Percentiles rank a stretch among this genome's conserved stretches.
Conservation (phyloP, 306 rosid genomes). For the Castanea mollissima region DNA sequence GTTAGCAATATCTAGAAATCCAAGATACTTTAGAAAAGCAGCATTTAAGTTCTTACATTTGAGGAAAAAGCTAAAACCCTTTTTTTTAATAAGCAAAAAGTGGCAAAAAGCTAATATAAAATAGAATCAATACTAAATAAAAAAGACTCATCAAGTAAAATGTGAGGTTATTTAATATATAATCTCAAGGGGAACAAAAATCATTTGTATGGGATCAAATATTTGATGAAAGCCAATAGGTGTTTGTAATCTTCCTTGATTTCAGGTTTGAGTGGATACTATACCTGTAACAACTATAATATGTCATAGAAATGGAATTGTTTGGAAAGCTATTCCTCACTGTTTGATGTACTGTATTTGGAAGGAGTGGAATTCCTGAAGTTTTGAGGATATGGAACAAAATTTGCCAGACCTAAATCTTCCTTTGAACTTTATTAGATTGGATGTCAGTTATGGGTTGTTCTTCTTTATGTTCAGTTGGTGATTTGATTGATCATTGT, state of each 20-base stretch:
- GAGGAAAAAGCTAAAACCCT: not conserved
- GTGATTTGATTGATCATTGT: too few relatives aligned
- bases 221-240: not conserved
- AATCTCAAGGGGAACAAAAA: not conserved
- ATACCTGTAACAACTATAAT: not conserved
- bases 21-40: not conserved
- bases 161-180: not conserved
- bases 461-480: too few relatives aligned
- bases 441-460: too few relatives aligned
- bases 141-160: not conserved
- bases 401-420: too few relatives aligned
- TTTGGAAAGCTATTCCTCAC: too few relatives aligned
- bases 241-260: not conserved
- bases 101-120: not conserved
- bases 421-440: too few relatives aligned
- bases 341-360: too few relatives aligned
- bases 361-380: too few relatives aligned
- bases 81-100: not conserved
- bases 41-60: not conserved
- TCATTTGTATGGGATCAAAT: not conserved
- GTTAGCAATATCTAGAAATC: conserved; percentile 13
- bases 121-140: not conserved
- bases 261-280: not conserved
- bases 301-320: not conserved
- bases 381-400: too few relatives aligned